Conservation (phyloP, 768 basidiomycete genomes). For the Crassisporium funariophilum region DNA sequence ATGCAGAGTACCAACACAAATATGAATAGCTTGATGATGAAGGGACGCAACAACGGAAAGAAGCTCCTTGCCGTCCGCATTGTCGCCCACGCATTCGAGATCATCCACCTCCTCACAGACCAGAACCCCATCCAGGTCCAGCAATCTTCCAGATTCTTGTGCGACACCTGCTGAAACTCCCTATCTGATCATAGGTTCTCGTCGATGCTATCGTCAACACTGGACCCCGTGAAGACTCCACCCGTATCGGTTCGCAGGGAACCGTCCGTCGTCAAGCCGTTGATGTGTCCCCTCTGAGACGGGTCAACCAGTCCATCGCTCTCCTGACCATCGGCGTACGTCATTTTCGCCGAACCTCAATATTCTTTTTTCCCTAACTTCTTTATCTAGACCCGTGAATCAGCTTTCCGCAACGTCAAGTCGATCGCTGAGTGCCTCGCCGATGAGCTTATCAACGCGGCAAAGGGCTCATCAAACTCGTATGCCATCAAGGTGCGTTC, state of each 20-base stretch:
- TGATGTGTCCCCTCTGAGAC: constrained; percentile 96
- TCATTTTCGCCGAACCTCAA: constrained; percentile 10
- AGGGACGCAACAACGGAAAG: constrained; percentile 99
- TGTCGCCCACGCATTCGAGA: constrained; percentile 98
- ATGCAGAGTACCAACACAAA: too few relatives aligned
- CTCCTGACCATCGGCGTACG: constrained; percentile 95
- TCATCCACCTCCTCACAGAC: constrained; percentile 99
- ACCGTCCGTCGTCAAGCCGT: constrained; percentile 99
- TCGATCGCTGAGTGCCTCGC: constrained; percentile 98
- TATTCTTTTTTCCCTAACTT: background rate
- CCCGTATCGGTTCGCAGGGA: constrained; percentile 99
- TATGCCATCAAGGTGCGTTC: constrained; percentile 93
- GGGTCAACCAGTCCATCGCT: constrained; percentile 96
- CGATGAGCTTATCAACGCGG: constrained; percentile 99
- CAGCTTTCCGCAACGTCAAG: constrained; percentile 99
- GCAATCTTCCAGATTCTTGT: background rate
- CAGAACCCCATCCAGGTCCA: constrained; percentile 98
- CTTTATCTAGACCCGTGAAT: constrained; percentile 85
- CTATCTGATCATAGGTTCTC: constrained; percentile 58
- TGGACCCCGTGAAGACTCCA: constrained; percentile 98
- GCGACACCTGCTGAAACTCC: background rate
- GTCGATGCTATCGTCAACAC: constrained; percentile 99
- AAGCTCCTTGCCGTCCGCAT: constrained; percentile 99
- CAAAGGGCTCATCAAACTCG: constrained; percentile 99
- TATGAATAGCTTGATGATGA: constrained; percentile 93